Evolutionary conservation across 306 rosid species (phyloP).

Genomic region (Delonix regia): DNA sequence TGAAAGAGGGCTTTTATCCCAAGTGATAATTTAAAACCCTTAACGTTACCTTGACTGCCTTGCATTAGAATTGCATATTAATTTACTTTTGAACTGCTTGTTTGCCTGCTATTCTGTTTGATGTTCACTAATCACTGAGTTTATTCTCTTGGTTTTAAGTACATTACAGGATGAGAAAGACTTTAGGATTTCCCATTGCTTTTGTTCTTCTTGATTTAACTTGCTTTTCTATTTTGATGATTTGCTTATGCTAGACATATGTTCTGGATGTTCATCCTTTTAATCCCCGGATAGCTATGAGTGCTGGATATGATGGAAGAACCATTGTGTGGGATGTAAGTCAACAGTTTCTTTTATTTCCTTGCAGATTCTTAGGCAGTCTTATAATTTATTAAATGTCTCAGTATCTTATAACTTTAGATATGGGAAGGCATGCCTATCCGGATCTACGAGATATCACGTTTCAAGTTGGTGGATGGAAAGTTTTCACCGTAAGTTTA

Average conservation of each 20-base stretch:
- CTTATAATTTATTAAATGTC: constrained; percentile 31
- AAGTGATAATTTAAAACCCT: constrained; percentile 7
- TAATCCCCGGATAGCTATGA: constrained; percentile 98
- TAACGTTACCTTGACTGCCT: constrained; percentile 15
- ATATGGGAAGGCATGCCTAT: constrained; percentile 99
- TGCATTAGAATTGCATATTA: constrained; percentile 23
- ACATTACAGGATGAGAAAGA: background rate
- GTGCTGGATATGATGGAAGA: constrained; percentile 99
- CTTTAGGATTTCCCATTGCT: constrained; percentile 4
- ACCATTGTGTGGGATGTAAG: constrained; percentile 99
- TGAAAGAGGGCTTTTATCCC: constrained; percentile 23
- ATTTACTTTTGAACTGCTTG: constrained; percentile 25
- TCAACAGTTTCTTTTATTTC: constrained; percentile 44
- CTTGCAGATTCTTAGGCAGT: constrained; percentile 23
- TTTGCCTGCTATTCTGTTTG: constrained; percentile 22
- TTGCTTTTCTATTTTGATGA: constrained; percentile 25
- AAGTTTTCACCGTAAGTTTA: constrained; percentile 97
- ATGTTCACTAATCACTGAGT: background rate
- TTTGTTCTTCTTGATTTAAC: constrained; percentile 23
- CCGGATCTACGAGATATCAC: constrained; percentile 72
- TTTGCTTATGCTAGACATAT: constrained; percentile 72
- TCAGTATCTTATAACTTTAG: constrained; percentile 48
- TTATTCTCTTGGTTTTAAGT: constrained; percentile 7
- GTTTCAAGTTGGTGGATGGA: constrained; percentile 92
- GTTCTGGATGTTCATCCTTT: constrained; percentile 99